phyloP scores from a whole-genome alignment of 2,329 filamentous ascomycete genomes.

The Capronia americana region DNA sequence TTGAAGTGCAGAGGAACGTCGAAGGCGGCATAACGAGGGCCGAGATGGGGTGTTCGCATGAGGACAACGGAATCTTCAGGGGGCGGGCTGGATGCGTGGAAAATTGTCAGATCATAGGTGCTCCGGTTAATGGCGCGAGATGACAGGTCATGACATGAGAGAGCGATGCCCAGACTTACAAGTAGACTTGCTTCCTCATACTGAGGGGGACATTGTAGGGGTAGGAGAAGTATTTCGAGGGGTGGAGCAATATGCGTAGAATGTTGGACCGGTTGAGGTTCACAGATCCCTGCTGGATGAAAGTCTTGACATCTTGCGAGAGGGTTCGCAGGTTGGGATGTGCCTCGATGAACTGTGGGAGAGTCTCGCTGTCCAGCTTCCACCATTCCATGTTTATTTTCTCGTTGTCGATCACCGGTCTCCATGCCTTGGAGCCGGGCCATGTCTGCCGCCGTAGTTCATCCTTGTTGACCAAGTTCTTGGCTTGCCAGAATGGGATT shows the following conservation, averaged over 20 bases:
- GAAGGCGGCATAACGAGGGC: conserved; percentile 86
- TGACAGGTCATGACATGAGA: background rate
- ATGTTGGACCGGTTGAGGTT: conserved; percentile 18
- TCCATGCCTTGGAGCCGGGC: conserved; percentile 3
- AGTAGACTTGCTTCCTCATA: conserved; percentile 52
- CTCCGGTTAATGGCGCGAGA: background rate
- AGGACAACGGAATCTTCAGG: conserved; percentile 83
- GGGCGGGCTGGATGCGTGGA: conserved; percentile 23
- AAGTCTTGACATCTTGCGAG: conserved; percentile 31
- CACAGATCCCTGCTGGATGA: conserved; percentile 24
- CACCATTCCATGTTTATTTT: conserved; percentile 33
- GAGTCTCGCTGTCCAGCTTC: conserved; percentile 34
- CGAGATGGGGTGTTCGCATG: conserved; percentile 72
- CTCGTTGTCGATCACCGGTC: conserved; percentile 2
- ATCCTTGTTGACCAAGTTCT: conserved; percentile 11
- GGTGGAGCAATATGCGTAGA: conserved; percentile 30
- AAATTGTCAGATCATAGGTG: background rate
- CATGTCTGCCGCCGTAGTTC: conserved; percentile 7
- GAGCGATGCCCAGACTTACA: conserved; percentile 47
- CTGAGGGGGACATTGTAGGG: conserved; percentile 41
- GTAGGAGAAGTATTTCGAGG: conserved; percentile 33
- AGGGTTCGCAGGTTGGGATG: conserved; percentile 24
- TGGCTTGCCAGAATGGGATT: conserved; percentile 9
- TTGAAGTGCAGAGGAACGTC: conserved; percentile 88
- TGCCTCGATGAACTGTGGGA: conserved; percentile 37